Evolutionary conservation across 2,329 filamentous ascomycete genomes (phyloP).

Genomic region (Aspergillus pseudotamarii): DNA sequence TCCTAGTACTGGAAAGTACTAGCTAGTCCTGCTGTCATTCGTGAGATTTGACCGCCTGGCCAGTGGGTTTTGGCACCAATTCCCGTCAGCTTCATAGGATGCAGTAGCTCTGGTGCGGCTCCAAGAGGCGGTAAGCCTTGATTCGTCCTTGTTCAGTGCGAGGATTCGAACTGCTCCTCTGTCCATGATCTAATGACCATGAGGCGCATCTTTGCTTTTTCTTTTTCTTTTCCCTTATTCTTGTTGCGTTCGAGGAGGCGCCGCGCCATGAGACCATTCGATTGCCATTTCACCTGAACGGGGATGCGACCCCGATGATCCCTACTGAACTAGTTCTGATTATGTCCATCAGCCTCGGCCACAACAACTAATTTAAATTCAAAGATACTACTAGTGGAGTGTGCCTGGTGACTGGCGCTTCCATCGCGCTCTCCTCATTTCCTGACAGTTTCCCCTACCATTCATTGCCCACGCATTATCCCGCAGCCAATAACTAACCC

Average conservation of each 20-base stretch:
- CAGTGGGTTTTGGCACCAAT: neutral
- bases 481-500: neutral
- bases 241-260: neutral
- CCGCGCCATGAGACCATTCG: neutral
- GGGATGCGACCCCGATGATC: slow-evolving; percentile 3
- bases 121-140: neutral
- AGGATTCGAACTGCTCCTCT: neutral
- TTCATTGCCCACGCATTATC: neutral
- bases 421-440: neutral
- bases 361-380: slow-evolving; percentile 4
- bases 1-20: too few species aligned
- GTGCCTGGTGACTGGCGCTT: slow-evolving; percentile 3
- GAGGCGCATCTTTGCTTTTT: slow-evolving; percentile 1
- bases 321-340: neutral
- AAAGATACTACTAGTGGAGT: neutral
- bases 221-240: slow-evolving; percentile 7
- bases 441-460: neutral
- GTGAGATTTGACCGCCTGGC: neutral
- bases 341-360: slow-evolving; percentile 1
- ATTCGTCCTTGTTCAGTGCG: neutral
- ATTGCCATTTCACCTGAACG: neutral
- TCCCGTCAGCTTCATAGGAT: neutral
- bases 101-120: slow-evolving; percentile 2
- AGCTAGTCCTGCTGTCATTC: neutral
- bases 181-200: neutral